These are phyloP conservation scores for Mycosarcoma mackinlayi DNA, from an alignment of 1,284 basidiomycete species.

Conservation along the genomic window DNA sequence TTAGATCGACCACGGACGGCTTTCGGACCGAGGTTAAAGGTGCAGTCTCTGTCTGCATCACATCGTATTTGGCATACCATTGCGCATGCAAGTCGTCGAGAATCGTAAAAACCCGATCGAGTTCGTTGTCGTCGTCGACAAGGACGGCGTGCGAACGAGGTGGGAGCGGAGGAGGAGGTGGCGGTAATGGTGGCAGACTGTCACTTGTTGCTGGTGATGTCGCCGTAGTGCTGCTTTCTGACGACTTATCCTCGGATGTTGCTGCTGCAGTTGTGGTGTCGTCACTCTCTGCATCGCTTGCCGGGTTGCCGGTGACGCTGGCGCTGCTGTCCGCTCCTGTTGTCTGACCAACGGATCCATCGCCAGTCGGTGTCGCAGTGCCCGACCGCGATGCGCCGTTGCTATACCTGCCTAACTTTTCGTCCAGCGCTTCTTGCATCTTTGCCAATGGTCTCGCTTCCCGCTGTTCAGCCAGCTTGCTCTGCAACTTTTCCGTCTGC, in stretches of 20 bases:
- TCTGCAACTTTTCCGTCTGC: conserved; percentile 43
- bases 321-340: conserved; percentile 4
- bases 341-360: not conserved
- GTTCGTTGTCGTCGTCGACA: conserved; percentile 87
- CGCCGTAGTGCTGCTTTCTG: not conserved
- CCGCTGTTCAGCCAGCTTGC: conserved; percentile 79
- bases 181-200: conserved; percentile 13
- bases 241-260: conserved; percentile 6
- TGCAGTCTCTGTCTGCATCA: conserved; percentile 12
- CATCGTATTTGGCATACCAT: conserved; percentile 73
- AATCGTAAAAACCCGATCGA: conserved; percentile 80
- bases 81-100: conserved; percentile 79
- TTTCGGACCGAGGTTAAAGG: conserved; percentile 15
- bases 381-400: conserved; percentile 33
- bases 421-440: conserved; percentile 76
- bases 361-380: conserved; percentile 24
- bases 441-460: conserved; percentile 87
- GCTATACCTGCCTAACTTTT: conserved; percentile 73
- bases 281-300: conserved; percentile 28
- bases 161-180: conserved; percentile 26
- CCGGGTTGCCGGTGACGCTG: conserved; percentile 11
- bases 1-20: conserved; percentile 75
- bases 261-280: conserved; percentile 19
- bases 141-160: conserved; percentile 76
- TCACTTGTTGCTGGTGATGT: not conserved